Evolutionary conservation across 2,329 filamentous ascomycete species (phyloP).

Genomic region (Colletotrichum eremochloae): DNA sequence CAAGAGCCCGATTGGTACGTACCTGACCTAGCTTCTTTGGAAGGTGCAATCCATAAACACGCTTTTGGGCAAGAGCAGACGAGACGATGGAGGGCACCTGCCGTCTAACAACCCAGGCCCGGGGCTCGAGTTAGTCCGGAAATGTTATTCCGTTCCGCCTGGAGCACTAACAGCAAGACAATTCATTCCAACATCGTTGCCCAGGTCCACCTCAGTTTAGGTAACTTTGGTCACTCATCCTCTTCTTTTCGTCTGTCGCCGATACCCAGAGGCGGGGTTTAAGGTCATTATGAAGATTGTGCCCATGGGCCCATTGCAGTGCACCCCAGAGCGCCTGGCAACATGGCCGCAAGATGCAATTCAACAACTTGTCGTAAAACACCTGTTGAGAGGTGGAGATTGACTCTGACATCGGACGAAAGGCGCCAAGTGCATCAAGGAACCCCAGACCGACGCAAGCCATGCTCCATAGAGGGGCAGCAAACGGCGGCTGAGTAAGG

Average conservation of each 20-base stretch:
- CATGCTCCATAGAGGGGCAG: too few relatives aligned
- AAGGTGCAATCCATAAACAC: neutral
- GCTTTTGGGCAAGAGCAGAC: neutral
- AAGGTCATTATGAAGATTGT: neutral
- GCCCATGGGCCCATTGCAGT: neutral
- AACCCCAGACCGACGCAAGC: neutral
- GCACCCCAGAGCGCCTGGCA: too few relatives aligned
- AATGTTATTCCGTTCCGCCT: neutral
- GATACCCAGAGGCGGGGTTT: too few relatives aligned
- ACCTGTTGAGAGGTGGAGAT: neutral
- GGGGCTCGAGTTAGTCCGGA: neutral
- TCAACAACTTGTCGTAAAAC: neutral
- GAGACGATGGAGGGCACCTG: neutral
- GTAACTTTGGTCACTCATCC: neutral
- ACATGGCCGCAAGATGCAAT: too few relatives aligned
- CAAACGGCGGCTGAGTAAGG: too few relatives aligned
- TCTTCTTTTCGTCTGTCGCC: neutral
- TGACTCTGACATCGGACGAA: neutral
- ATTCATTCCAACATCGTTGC: neutral
- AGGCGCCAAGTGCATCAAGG: neutral
- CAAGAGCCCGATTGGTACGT: neutral
- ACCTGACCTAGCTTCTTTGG: neutral
- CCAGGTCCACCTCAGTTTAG: neutral
- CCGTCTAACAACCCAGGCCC: neutral
- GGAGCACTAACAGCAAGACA: too few relatives aligned